These are phyloP conservation scores for Phytopythium helicoides DNA, from an alignment of 352 stramenopile genomes.

Conservation along the genomic window DNA sequence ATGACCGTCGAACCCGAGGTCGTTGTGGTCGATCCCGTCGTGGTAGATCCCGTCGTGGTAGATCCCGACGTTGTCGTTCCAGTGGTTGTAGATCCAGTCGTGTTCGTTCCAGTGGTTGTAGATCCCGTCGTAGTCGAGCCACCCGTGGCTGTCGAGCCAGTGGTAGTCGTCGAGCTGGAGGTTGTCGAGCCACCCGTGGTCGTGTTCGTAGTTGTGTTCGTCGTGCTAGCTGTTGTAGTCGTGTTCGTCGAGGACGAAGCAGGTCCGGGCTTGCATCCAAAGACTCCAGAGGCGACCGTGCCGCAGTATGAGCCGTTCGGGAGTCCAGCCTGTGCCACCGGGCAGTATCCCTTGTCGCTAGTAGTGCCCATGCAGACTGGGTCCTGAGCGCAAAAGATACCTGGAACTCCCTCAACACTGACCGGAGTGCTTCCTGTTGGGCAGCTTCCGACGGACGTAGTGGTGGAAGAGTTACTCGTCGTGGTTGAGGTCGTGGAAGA, in stretches of 20 bases:
- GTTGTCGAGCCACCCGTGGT: too few species aligned
- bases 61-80: too few species aligned
- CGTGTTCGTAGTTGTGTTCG: too few species aligned
- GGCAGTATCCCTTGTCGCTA: constrained; percentile 9
- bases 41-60: too few species aligned
- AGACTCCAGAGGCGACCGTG: constrained; percentile 21
- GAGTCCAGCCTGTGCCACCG: constrained; percentile 8
- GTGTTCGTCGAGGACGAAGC: not conserved
- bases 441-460: not conserved
- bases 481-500: not conserved
- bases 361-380: constrained; percentile 14
- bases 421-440: constrained; percentile 14
- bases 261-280: constrained; percentile 15
- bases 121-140: too few species aligned
- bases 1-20: not conserved
- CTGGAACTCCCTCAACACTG: constrained; percentile 15
- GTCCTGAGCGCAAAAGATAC: constrained; percentile 19
- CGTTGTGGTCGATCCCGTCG: too few species aligned
- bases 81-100: too few species aligned
- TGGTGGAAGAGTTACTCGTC: not conserved
- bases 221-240: too few species aligned
- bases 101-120: too few species aligned
- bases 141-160: too few species aligned
- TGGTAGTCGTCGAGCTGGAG: too few species aligned
- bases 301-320: constrained; percentile 20